phyloP scores from a whole-genome alignment of 2,329 filamentous ascomycete genomes.

The Neurospora sp. region DNA sequence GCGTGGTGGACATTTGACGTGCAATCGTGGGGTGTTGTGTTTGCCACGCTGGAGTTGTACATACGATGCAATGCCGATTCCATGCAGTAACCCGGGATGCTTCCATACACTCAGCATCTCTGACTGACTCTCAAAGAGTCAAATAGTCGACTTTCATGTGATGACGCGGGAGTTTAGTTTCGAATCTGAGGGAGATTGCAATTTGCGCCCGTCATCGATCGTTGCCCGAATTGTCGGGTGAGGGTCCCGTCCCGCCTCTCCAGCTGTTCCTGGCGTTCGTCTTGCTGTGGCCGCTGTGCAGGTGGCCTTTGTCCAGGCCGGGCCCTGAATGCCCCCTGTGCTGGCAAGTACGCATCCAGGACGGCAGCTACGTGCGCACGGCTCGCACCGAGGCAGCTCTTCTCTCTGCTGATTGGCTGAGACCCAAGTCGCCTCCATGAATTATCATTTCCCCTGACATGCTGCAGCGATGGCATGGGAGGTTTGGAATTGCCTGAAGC shows the following conservation, averaged over 20 bases:
- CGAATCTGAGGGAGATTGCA: background rate
- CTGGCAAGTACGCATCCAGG: background rate
- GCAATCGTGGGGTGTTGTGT: background rate
- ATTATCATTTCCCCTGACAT: background rate
- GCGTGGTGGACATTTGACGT: background rate
- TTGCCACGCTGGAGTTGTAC: background rate
- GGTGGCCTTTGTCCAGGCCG: background rate
- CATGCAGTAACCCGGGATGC: background rate
- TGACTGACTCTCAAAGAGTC: background rate
- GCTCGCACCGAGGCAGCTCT: background rate
- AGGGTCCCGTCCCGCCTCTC: background rate
- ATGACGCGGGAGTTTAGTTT: background rate
- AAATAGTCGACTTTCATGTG: background rate
- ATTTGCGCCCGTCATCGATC: background rate
- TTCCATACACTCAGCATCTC: background rate
- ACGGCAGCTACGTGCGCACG: background rate
- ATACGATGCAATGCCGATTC: background rate
- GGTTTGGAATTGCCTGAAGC: background rate
- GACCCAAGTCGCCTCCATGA: background rate
- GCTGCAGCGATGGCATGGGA: background rate
- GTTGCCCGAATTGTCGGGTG: background rate
- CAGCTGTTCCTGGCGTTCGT: background rate
- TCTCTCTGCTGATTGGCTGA: background rate
- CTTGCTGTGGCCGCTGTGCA: background rate
- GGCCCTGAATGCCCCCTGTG: background rate